Base-by-base conservation (phyloP, 2,329 filamentous ascomycete genomes). In the Aspergillus bombycis region DNA sequence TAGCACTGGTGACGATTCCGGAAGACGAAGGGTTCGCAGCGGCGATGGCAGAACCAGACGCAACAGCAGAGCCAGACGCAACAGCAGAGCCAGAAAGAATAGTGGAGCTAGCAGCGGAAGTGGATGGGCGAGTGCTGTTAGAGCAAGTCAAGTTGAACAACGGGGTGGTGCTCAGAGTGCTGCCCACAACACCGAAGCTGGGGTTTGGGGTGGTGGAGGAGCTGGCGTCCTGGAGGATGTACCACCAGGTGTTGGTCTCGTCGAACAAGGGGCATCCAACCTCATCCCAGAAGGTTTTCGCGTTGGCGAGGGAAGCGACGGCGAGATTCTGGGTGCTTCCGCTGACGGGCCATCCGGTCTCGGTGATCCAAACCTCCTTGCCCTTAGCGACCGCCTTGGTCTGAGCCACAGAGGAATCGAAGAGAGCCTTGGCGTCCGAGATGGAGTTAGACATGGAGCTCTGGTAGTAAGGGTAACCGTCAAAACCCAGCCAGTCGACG, bases 341-440 rank as follows among this genome's bases (percentile, higher is more conserved):
- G 71, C 84, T 88, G 59, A 93, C 88, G 56, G 93, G 93, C 88
- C 91, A 95, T 68, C 93, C 93, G 19, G 92, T 95, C 84, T 96
- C 93, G 32, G 93, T 95, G 66, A 96, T 85, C 91, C 91, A 95
- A 70, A 96, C 86, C 21, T 86, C 82, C 84, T 93, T 94, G 74
- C 86, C 86, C 41, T 84, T 81, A 41, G 86, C 84, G 52, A 83
- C 88, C 19, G 75, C 78, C 66, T 85, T 77, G 38, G 90, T 91
- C 63, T 84, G 82, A 57, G 83, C 79, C 45, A 91, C 82, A 19
- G 92, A 89, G 16, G 85, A 83, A 16, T 36, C 34, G 34, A 36
- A 36, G 34, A 36, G 34, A 16, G 34, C 6, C 34, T 36, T 36
- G 34, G 34, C 34, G 6, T 36, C 34, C 34, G 34, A 36, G 34